Percentiles rank a stretch among this genome's conserved stretches.
These are phyloP conservation scores for Suillus fuscotomentosus DNA, from an alignment of 768 basidiomycete species.

Conservation along the genomic window DNA sequence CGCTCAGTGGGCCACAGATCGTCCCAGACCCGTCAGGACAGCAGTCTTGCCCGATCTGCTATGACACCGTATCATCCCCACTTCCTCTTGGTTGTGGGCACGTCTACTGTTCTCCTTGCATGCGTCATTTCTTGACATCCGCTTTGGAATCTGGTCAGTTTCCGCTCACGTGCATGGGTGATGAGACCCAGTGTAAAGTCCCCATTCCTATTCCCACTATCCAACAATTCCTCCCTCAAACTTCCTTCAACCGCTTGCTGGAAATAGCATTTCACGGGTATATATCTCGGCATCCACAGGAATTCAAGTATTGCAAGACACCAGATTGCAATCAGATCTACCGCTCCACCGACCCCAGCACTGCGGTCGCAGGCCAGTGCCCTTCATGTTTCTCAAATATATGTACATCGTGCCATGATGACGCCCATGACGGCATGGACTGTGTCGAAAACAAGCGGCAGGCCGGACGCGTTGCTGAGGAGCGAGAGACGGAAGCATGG, in stretches of 20 bases:
- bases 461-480: slow-evolving; percentile 38
- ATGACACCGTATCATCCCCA: slow-evolving; percentile 40
- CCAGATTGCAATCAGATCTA: slow-evolving; percentile 78
- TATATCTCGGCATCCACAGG: slow-evolving; percentile 53
- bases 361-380: slow-evolving; percentile 47
- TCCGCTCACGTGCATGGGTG: slow-evolving; percentile 68
- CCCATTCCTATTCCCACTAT: slow-evolving; percentile 53
- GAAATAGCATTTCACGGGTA: slow-evolving; percentile 57
- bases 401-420: slow-evolving; percentile 60
- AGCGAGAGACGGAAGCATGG: slow-evolving; percentile 59
- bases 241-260: slow-evolving; percentile 54
- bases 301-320: slow-evolving; percentile 74
- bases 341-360: slow-evolving; percentile 44
- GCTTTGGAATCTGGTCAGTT: slow-evolving; percentile 55
- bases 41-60: slow-evolving; percentile 54
- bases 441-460: slow-evolving; percentile 45
- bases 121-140: slow-evolving; percentile 55
- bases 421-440: slow-evolving; percentile 58
- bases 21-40: slow-evolving; percentile 3
- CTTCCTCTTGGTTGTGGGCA: slow-evolving; percentile 63
- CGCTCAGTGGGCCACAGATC: slow-evolving; percentile 23
- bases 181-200: slow-evolving; percentile 55
- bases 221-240: slow-evolving; percentile 45
- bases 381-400: slow-evolving; percentile 66
- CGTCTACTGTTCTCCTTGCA: slow-evolving; percentile 60